Base-by-base conservation (phyloP, 2,329 filamentous ascomycete genomes). In the Sodiomyces alkalinus region DNA sequence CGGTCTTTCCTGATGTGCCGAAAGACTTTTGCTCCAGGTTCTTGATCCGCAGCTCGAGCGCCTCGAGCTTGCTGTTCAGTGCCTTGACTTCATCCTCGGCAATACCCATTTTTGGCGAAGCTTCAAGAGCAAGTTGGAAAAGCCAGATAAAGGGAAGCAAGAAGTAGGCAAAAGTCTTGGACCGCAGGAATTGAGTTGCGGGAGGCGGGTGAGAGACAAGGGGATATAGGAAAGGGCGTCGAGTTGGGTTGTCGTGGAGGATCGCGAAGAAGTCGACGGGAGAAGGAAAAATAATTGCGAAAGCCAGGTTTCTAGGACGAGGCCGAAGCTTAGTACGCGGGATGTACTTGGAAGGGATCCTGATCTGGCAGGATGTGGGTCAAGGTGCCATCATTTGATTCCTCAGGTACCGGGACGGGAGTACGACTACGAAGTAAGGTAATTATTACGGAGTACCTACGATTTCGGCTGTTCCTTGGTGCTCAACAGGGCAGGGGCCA, bases 31-130 rank as follows among this genome's bases (percentile, higher is more conserved):
- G 57, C 58, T 98, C 90, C 41, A 98, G 72, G 49, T 81, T 70
- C 56, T 79, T 75, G 46, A 98, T 80, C 48, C 87, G 79, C 51
- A 72, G 63, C 60, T 96, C 85, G 45, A 98, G 77, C 59, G 73
- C 72, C 52, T 72, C 64, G 53, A 96, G 76, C 48, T 85, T 72
- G 60, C 77, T 72, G 62, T 86, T 85, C 48, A 96, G 73, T 58
- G 77, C 70, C 55, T 85, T 74, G 51, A 92, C 73, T 53, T 85
- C 74, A 51, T 90, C 80, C 52, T 80, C 77, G 58, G 87, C 75
- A 52, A 81, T 80, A 57, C 83, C 80, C 86, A 94, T 94, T 67
- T 56, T 67, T 58, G n/a, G 54, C 51, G 44, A 27, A 22, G 29
- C 42, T 37, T 34, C 31, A 41, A 37, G 34, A 34, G 36, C 39